A percentile compares a stretch with the other conserved stretches of the same genome.
phyloP scores from a whole-genome alignment of 176 grass and related monocot species.

The Triticum monococcum region DNA sequence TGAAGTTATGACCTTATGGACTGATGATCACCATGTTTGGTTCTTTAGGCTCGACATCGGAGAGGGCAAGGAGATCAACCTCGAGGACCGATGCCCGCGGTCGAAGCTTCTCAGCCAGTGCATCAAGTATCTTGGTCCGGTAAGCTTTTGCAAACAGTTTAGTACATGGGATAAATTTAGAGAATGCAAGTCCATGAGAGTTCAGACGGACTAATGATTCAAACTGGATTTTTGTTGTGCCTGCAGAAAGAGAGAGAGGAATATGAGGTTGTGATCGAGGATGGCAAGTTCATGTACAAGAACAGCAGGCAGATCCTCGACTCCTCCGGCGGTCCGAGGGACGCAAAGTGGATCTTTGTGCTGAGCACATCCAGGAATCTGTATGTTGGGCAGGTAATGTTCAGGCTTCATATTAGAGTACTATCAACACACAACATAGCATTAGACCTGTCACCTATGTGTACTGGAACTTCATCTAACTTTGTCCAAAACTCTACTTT shows the following conservation, averaged over 20 bases:
- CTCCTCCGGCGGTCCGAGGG: constrained; percentile 39
- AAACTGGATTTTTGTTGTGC: constrained; percentile 27
- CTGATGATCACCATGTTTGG: background rate
- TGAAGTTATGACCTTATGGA: background rate
- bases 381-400: constrained; percentile 83
- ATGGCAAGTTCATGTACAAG: constrained; percentile 83
- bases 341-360: constrained; percentile 95
- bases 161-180: background rate
- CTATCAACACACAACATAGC: background rate
- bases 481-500: background rate
- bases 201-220: background rate
- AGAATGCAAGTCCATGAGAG: background rate
- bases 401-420: background rate
- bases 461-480: background rate
- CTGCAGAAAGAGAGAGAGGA: constrained; percentile 92
- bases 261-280: constrained; percentile 73
- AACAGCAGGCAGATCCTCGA: constrained; percentile 59
- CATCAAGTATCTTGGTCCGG: constrained; percentile 96
- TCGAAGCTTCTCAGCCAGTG: constrained; percentile 83
- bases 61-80: constrained; percentile 85
- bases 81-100: constrained; percentile 62
- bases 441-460: background rate
- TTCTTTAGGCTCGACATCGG: constrained; percentile 79
- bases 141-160: constrained; percentile 28
- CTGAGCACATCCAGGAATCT: constrained; percentile 81